Base-by-base conservation (phyloP, 345 rosid genomes). In the Excoecaria cochinchinensis region DNA sequence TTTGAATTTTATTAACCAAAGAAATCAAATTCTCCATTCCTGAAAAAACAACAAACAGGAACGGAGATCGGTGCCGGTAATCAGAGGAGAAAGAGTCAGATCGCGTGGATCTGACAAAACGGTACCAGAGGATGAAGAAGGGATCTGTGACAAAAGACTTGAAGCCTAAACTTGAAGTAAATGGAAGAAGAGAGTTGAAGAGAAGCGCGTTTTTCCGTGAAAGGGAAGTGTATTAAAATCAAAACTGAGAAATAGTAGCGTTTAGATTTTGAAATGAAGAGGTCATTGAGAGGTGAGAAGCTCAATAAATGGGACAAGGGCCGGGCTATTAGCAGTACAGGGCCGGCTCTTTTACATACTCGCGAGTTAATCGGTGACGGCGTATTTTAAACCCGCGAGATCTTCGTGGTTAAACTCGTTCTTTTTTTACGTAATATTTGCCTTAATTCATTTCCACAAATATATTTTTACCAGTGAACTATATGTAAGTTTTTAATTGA, bases 21-120 rank as follows among this genome's bases (percentile, higher is more conserved):
- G 97, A 86, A 76, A 95, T 95, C 83, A 95, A 81, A 82, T 90
- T 95, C 78, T 95, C 99, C 99, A 95, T 95, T 71, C 74, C 56
- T 74, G 31, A 21, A 8, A 60, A 74, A 57, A n/a, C 50, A 46
- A 56, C 1, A 73, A 24, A 48, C 39, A 53, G 14, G 25, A 38
- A 42, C 24, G 40, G 21, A 67, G 64, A 63, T 51, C 70, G 40
- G 76, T n/a, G 46, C 47, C 58, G 48, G 50, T 19, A 36, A 71
- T 46, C 10, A 11, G 10, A 16, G 16, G 38, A 8, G 61, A 38
- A 50, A 21, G 51, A 16, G 56, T 44, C 71, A 55, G 80, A 50
- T 78, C 61, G 42, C 9, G 24, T 55, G 40, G 80, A 72, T 77
- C 76, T 71, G 72, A 56, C 3, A 14, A 31, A 46, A 47, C 48